These are phyloP conservation scores for Globisporangium irregulare DNA, from an alignment of 352 stramenopile species.

Conservation along the genomic window DNA sequence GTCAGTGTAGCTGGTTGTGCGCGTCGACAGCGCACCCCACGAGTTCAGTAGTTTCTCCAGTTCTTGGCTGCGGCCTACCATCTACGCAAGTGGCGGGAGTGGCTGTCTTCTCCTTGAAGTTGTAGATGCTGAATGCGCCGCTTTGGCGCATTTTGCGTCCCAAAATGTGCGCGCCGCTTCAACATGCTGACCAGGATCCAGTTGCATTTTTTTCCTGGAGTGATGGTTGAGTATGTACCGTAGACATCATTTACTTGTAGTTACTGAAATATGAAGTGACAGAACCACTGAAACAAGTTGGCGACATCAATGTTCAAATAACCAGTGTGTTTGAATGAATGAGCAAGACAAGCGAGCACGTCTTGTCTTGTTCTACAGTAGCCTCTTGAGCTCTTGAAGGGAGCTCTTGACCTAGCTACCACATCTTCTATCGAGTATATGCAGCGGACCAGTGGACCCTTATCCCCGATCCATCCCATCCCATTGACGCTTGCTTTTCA, in stretches of 20 bases:
- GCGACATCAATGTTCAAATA: no score
- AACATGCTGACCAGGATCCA: not conserved
- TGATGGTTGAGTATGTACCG: not conserved
- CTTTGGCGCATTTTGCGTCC: not conserved
- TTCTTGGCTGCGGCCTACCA: slow-evolving; percentile 37
- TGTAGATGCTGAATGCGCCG: not conserved
- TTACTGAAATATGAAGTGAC: no score
- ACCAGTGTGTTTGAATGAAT: not conserved
- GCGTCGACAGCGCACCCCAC: slow-evolving; percentile 14
- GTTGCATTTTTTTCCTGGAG: not conserved
- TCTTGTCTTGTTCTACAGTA: not conserved
- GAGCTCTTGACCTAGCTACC: not conserved
- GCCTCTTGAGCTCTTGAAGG: not conserved
- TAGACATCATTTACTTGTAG: no score
- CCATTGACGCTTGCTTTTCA: not conserved
- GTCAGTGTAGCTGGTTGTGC: not conserved
- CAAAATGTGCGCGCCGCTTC: not conserved
- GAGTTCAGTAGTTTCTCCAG: slow-evolving; percentile 58
- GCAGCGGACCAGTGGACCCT: not conserved
- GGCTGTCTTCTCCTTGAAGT: not conserved
- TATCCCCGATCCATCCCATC: not conserved
- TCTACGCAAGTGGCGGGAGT: not conserved
- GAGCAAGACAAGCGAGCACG: not conserved
- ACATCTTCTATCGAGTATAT: not conserved
- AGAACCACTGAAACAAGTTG: no score